phyloP scores from a whole-genome alignment of 495 filamentous ascomycete species.

The Coniosporium apollinis region DNA sequence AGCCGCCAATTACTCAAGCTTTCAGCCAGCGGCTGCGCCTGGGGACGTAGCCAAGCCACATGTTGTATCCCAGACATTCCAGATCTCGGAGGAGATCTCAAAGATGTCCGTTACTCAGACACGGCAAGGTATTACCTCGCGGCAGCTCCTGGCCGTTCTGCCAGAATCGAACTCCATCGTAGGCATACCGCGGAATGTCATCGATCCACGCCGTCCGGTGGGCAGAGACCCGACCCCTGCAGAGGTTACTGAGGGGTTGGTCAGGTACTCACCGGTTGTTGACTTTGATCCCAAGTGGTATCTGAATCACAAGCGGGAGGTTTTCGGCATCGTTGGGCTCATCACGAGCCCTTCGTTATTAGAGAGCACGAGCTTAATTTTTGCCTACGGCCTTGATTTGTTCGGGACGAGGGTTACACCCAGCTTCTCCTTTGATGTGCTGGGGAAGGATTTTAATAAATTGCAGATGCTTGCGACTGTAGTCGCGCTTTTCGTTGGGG shows the following conservation, averaged over 20 bases:
- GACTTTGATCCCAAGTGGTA: conserved; percentile 73
- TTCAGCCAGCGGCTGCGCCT: conserved; percentile 35
- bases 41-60: conserved; percentile 39
- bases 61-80: conserved; percentile 59
- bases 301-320: conserved; percentile 67
- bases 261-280: conserved; percentile 55
- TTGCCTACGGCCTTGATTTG: conserved; percentile 78
- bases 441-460: conserved; percentile 88
- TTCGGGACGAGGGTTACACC: conserved; percentile 76
- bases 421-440: conserved; percentile 73
- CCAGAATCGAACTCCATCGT: conserved; percentile 54
- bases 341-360: conserved; percentile 58
- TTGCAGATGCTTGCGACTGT: conserved; percentile 71
- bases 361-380: conserved; percentile 86
- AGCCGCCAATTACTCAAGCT: conserved; percentile 51
- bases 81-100: conserved; percentile 59
- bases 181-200: conserved; percentile 55
- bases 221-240: conserved; percentile 63
- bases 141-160: conserved; percentile 63
- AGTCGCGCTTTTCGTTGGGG: conserved; percentile 53
- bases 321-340: conserved; percentile 55
- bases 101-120: conserved; percentile 75
- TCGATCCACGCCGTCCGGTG: conserved; percentile 80
- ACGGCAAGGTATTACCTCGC: conserved; percentile 78
- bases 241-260: conserved; percentile 72